phyloP scores from a whole-genome alignment of 1,139 yeast species.

The Yamadazyma oceani region DNA sequence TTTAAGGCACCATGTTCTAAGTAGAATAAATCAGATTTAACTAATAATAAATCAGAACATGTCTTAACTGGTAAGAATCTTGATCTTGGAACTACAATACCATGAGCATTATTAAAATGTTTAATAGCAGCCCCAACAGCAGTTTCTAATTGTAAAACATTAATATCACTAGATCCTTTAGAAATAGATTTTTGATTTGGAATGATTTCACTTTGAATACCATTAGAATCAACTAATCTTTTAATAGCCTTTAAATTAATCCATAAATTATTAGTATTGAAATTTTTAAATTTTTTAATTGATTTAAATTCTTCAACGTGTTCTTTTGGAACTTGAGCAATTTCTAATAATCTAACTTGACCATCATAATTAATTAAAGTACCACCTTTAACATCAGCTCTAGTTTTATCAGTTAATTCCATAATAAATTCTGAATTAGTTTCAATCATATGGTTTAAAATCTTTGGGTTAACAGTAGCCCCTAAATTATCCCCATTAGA shows the following conservation, averaged over 20 bases:
- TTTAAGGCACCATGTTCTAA: slow-evolving; percentile 90
- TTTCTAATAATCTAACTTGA: slow-evolving; percentile 89
- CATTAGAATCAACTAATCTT: slow-evolving; percentile 82
- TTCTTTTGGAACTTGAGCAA: slow-evolving; percentile 98
- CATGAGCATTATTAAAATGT: slow-evolving; percentile 93
- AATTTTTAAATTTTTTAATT: slow-evolving; percentile 95
- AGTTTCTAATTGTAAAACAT: slow-evolving; percentile 93
- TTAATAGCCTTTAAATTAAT: slow-evolving; percentile 92
- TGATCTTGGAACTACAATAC: slow-evolving; percentile 97
- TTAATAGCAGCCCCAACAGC: slow-evolving; percentile 99
- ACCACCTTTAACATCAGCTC: slow-evolving; percentile 99
- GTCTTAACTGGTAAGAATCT: slow-evolving; percentile 98
- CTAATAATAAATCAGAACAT: slow-evolving; percentile 89
- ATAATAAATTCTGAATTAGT: slow-evolving; percentile 91
- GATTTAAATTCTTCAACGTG: slow-evolving; percentile 98
- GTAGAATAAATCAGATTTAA: slow-evolving; percentile 92
- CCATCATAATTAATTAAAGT: slow-evolving; percentile 96
- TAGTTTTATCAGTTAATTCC: slow-evolving; percentile 98
- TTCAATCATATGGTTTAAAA: slow-evolving; percentile 89
- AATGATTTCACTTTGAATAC: slow-evolving; percentile 87
- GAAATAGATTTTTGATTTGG: slow-evolving; percentile 88
- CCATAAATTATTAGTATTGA: slow-evolving; percentile 98
- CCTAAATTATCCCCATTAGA: slow-evolving; percentile 98
- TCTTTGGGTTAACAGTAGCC: slow-evolving; percentile 93
- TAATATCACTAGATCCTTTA: slow-evolving; percentile 72